Conservation (phyloP, 176 grass and related monocot genomes). For the Otatea glauca region DNA sequence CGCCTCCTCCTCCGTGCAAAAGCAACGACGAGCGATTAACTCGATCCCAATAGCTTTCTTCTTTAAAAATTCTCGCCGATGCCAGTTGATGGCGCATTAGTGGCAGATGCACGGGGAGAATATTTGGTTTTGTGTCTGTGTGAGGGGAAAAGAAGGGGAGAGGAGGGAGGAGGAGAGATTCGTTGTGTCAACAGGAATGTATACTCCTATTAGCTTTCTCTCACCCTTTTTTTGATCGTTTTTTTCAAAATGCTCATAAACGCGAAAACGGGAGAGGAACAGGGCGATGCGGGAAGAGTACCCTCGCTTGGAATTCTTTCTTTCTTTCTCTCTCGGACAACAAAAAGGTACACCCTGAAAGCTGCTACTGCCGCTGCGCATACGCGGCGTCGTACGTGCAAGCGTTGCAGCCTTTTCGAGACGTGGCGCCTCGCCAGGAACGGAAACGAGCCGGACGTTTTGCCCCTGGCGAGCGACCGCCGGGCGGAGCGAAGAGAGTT, state of each 20-base stretch:
- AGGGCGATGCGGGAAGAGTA: constrained; percentile 10
- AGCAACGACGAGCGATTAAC: constrained; percentile 40
- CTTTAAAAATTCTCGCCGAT: constrained; percentile 24
- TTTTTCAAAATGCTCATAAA: no score
- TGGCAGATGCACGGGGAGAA: constrained; percentile 42
- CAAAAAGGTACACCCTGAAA: not conserved
- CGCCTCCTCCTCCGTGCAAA: constrained; percentile 34
- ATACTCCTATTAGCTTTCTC: constrained; percentile 28
- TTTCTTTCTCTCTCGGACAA: not conserved
- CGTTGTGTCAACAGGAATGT: constrained; percentile 67
- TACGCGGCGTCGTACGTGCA: constrained; percentile 10
- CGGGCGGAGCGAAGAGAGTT: no score
- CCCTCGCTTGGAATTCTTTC: constrained; percentile 45
- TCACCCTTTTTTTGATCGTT: not conserved
- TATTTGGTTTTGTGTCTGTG: constrained; percentile 36
- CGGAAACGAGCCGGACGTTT: not conserved
- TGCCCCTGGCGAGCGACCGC: not conserved
- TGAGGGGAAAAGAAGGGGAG: constrained; percentile 27
- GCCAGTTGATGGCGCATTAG: constrained; percentile 50
- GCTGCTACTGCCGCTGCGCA: not conserved
- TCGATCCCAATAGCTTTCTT: constrained; percentile 25
- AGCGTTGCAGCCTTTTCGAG: not conserved
- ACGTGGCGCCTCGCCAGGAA: not conserved
- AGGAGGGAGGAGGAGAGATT: constrained; percentile 50
- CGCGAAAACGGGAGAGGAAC: no score